A percentile compares a stretch with the other conserved stretches of the same genome.
Evolutionary conservation across 2,329 filamentous ascomycete species (phyloP).

Genomic region (Westerdykella sp.): DNA sequence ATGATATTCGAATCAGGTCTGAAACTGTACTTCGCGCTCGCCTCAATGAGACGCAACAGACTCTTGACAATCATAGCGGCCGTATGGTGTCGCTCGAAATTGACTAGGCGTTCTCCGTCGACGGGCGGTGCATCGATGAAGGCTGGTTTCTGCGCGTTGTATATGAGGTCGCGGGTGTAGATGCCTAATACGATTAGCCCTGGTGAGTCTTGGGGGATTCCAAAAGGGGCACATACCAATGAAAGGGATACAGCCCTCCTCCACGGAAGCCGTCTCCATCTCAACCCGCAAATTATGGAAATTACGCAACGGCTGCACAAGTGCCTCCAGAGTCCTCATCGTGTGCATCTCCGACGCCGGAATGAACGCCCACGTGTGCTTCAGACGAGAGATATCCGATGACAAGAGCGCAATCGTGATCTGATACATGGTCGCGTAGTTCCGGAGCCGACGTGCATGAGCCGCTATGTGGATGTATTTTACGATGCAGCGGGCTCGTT

Average conservation of each 20-base stretch:
- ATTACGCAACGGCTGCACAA: conserved; percentile 72
- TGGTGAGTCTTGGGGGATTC: neutral
- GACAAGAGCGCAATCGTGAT: conserved; percentile 71
- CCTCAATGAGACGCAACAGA: conserved; percentile 69
- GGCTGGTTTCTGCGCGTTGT: conserved; percentile 72
- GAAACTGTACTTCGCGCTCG: conserved; percentile 68
- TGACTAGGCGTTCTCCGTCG: conserved; percentile 58
- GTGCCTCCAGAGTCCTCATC: conserved; percentile 61
- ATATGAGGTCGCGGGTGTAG: conserved; percentile 77
- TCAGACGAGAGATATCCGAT: conserved; percentile 62
- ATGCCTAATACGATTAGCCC: conserved; percentile 40
- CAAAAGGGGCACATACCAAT: conserved; percentile 53
- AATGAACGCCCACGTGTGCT: conserved; percentile 65
- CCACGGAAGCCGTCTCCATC: conserved; percentile 64
- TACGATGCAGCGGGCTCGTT: conserved; percentile 69
- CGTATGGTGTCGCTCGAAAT: conserved; percentile 75
- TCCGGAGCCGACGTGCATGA: conserved; percentile 68
- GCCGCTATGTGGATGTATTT: conserved; percentile 77
- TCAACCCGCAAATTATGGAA: conserved; percentile 70
- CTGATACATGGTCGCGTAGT: conserved; percentile 79
- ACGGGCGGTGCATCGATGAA: neutral
- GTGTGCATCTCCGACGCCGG: conserved; percentile 59
- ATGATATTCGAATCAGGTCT: conserved; percentile 69
- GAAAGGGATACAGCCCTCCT: conserved; percentile 74
- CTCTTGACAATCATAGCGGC: conserved; percentile 75